Conservation (phyloP, 129 eudicot genomes). For the Flaveria brownii region DNA sequence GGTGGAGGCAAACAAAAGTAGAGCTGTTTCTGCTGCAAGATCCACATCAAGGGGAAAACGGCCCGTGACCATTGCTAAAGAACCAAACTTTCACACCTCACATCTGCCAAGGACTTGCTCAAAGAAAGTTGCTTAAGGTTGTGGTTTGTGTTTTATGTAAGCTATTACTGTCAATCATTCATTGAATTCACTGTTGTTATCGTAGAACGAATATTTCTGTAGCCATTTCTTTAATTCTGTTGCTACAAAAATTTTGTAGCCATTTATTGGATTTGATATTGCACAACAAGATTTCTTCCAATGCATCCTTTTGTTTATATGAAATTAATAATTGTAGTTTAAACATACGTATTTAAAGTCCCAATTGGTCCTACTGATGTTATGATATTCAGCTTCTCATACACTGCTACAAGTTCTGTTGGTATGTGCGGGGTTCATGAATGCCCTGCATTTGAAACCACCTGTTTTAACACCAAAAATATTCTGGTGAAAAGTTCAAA, state of each 20-base stretch:
- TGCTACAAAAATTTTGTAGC: constrained; percentile 35
- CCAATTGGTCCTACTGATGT: not conserved
- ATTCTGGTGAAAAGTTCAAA: not conserved
- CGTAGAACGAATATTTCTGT: constrained; percentile 5
- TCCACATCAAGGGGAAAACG: constrained; percentile 45
- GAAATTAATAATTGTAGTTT: too few species aligned
- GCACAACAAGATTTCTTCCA: not conserved
- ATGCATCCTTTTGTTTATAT: not conserved
- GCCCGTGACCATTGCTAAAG: constrained; percentile 50
- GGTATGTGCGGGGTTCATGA: too few species aligned
- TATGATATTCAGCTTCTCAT: too few species aligned
- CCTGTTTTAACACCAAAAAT: not conserved
- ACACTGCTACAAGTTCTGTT: too few species aligned
- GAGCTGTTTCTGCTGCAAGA: constrained; percentile 36
- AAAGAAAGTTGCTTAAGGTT: constrained; percentile 31
- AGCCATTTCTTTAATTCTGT: not conserved
- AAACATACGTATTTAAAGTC: too few species aligned
- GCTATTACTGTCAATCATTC: constrained; percentile 41
- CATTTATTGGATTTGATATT: constrained; percentile 1
- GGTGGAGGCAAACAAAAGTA: constrained; percentile 31
- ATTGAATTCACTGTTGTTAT: constrained; percentile 33
- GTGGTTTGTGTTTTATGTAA: constrained; percentile 30
- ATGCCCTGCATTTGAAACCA: too few species aligned
- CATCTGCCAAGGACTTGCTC: constrained; percentile 50
- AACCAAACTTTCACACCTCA: constrained; percentile 60